A percentile compares a stretch with the other conserved stretches of the same genome.
These are phyloP conservation scores for Senna siamea DNA, from an alignment of 306 rosid genomes.

Conservation along the genomic window DNA sequence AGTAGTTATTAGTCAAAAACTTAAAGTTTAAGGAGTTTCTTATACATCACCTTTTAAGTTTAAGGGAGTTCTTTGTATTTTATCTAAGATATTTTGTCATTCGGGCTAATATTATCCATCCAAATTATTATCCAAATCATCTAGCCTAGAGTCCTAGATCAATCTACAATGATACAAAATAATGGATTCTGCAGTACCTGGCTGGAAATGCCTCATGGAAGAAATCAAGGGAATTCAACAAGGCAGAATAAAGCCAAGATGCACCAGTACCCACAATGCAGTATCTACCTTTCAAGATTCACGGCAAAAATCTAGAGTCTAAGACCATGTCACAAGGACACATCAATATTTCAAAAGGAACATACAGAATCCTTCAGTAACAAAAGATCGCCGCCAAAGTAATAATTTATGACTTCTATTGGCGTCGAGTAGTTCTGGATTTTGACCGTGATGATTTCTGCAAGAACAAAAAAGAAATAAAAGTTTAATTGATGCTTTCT, in stretches of 20 bases:
- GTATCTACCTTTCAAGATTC: slow-evolving; percentile 11
- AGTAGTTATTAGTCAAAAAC: too few relatives aligned
- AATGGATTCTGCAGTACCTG: slow-evolving; percentile 37
- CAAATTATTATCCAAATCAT: slow-evolving; percentile 27
- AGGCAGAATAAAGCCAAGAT: slow-evolving; percentile 30
- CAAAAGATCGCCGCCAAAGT: slow-evolving; percentile 33
- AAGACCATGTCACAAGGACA: too few relatives aligned
- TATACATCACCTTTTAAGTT: too few relatives aligned
- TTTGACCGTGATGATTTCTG: slow-evolving; percentile 74
- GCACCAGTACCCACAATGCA: slow-evolving; percentile 34
- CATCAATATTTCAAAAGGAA: slow-evolving; percentile 22
- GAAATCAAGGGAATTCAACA: slow-evolving; percentile 15
- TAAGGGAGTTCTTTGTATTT: too few relatives aligned
- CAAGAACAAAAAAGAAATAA: slow-evolving; percentile 38
- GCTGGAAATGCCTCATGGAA: slow-evolving; percentile 29
- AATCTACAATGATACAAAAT: slow-evolving; percentile 43
- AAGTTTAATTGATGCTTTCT: slow-evolving; percentile 32
- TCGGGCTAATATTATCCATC: background rate
- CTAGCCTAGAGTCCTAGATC: slow-evolving; percentile 34
- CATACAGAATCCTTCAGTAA: slow-evolving; percentile 20
- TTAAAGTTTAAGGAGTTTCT: too few relatives aligned
- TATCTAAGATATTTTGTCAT: slow-evolving; percentile 10
- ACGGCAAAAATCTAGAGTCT: too few relatives aligned
- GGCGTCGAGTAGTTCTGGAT: slow-evolving; percentile 65
- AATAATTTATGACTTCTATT: slow-evolving; percentile 27